A percentile compares a stretch with the other conserved stretches of the same genome.
Conservation (phyloP, 352 stramenopile species). For the Paralagenidium karlingii region DNA sequence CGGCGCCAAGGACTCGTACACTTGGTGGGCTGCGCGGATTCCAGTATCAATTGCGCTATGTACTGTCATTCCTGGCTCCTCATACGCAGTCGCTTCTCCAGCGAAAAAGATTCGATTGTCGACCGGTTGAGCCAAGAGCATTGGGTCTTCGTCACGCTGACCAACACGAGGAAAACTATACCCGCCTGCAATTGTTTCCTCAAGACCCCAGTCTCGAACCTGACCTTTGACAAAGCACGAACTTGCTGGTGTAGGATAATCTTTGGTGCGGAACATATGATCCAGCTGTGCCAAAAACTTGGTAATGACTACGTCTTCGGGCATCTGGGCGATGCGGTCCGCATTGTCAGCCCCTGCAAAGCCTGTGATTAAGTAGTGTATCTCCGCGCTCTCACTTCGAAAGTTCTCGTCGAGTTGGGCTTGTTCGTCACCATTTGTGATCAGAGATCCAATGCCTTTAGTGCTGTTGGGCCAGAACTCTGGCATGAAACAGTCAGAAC, state of each 20-base stretch:
- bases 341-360: constrained; percentile 59
- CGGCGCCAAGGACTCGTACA: constrained; percentile 29
- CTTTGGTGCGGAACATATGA: constrained; percentile 51
- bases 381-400: constrained; percentile 7
- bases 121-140: constrained; percentile 40
- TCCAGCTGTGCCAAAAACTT: constrained; percentile 63
- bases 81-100: constrained; percentile 64
- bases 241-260: constrained; percentile 33
- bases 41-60: constrained; percentile 74
- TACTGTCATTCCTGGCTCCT: constrained; percentile 73
- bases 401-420: not conserved
- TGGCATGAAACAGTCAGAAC: constrained; percentile 67
- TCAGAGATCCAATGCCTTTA: constrained; percentile 40
- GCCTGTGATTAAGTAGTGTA: constrained; percentile 62
- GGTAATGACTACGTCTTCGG: constrained; percentile 36
- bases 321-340: constrained; percentile 26
- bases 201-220: constrained; percentile 70
- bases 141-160: constrained; percentile 39
- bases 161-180: constrained; percentile 70
- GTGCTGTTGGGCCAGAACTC: constrained; percentile 79
- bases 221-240: constrained; percentile 55
- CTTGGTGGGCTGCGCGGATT: constrained; percentile 42
- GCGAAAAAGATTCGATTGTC: constrained; percentile 69
- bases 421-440: constrained; percentile 33
- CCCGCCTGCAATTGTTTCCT: constrained; percentile 49